Evolutionary conservation across 257 asterid genomes (phyloP).

Genomic region (Osmanthus fragrans): DNA sequence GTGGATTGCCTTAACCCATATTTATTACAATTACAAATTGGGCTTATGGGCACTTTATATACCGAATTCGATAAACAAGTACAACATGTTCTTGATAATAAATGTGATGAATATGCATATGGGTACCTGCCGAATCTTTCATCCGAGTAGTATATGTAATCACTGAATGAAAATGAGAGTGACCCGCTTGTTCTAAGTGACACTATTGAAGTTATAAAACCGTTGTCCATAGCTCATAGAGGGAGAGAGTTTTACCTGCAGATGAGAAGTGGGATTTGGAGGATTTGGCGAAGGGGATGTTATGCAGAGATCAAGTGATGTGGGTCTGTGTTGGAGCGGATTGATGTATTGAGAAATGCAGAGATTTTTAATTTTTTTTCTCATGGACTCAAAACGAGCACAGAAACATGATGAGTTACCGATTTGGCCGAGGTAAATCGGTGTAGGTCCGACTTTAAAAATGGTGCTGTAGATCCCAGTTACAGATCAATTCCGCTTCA

Average conservation of each 20-base stretch:
- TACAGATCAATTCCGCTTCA: no score
- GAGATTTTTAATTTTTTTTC: background rate
- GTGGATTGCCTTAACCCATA: constrained; percentile 74
- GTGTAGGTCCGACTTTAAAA: no score
- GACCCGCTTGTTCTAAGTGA: constrained; percentile 56
- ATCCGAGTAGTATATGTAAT: constrained; percentile 38
- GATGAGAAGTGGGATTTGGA: constrained; percentile 23
- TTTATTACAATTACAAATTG: constrained; percentile 43
- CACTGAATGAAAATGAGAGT: constrained; percentile 44
- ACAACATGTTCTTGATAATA: constrained; percentile 44
- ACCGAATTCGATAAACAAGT: constrained; percentile 52
- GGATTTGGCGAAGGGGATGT: background rate
- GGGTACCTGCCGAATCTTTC: constrained; percentile 41
- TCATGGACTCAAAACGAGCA: background rate
- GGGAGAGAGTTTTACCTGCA: constrained; percentile 38
- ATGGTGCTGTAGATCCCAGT: no score
- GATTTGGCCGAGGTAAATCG: background rate
- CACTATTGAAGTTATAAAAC: constrained; percentile 51
- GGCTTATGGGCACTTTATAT: constrained; percentile 36
- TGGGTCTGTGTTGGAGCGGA: background rate
- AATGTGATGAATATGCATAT: constrained; percentile 40
- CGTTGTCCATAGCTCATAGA: constrained; percentile 55
- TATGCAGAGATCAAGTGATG: constrained; percentile 3
- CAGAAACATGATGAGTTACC: background rate
- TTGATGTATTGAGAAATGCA: constrained; percentile 14